Percentiles rank a stretch among this genome's conserved stretches.
Conservation (phyloP, 768 basidiomycete genomes). For the Termitomyces eurrhizus region DNA sequence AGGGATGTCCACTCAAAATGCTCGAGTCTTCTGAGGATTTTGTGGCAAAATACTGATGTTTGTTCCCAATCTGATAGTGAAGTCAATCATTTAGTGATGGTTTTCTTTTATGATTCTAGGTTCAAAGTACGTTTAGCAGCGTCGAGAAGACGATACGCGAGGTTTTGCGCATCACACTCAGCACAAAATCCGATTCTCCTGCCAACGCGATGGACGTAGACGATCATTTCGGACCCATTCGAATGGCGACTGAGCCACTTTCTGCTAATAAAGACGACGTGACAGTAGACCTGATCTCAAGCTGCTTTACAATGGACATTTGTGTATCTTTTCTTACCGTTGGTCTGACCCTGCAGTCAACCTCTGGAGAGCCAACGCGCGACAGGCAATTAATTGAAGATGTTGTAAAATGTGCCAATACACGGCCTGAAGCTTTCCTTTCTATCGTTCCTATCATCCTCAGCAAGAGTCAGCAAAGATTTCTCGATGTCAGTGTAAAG, state of each 20-base stretch:
- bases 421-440: slow-evolving; percentile 49
- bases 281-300: slow-evolving; percentile 23
- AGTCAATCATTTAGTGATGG: background rate
- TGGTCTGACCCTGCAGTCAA: slow-evolving; percentile 60
- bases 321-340: slow-evolving; percentile 60
- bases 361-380: slow-evolving; percentile 53
- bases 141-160: slow-evolving; percentile 31
- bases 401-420: slow-evolving; percentile 40
- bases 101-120: slow-evolving; percentile 29
- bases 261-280: slow-evolving; percentile 25
- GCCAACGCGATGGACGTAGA: slow-evolving; percentile 28
- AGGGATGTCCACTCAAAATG: slow-evolving; percentile 11
- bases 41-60: slow-evolving; percentile 74
- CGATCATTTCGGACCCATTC: slow-evolving; percentile 52
- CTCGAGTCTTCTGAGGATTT: slow-evolving; percentile 42
- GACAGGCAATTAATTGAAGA: slow-evolving; percentile 59
- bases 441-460: slow-evolving; percentile 55
- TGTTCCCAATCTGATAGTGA: slow-evolving; percentile 20
- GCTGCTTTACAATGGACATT: slow-evolving; percentile 38
- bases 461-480: slow-evolving; percentile 47
- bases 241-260: slow-evolving; percentile 31
- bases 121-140: slow-evolving; percentile 42
- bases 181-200: slow-evolving; percentile 18
- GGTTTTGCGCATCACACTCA: slow-evolving; percentile 36
- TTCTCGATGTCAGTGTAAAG: slow-evolving; percentile 47